Conservation (phyloP, 2,329 filamentous ascomycete genomes). For the Talaromyces albobiverticillius region DNA sequence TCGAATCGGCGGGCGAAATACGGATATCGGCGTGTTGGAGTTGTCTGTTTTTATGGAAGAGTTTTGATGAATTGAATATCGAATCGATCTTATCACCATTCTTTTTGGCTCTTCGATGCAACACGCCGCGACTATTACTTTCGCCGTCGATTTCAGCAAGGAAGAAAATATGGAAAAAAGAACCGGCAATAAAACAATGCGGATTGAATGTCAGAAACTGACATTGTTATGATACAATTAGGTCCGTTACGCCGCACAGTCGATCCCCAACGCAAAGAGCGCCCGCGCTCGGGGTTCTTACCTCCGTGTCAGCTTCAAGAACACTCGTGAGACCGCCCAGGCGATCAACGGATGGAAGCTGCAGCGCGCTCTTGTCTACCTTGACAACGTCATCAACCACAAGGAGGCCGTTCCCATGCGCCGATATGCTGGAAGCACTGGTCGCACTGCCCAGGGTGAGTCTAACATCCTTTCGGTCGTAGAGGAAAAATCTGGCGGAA, state of each 20-base stretch:
- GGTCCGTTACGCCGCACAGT: slow-evolving; percentile 94
- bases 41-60: too few relatives aligned
- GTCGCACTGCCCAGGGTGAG: slow-evolving; percentile 97
- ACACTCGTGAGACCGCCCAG: slow-evolving; percentile 99
- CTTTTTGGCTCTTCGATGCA: too few relatives aligned
- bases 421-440: slow-evolving; percentile 93
- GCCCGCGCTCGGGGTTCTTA: slow-evolving; percentile 98
- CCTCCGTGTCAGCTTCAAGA: slow-evolving; percentile 99
- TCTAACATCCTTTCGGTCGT: slow-evolving; percentile 24
- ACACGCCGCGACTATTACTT: neutral
- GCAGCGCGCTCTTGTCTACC: slow-evolving; percentile 89
- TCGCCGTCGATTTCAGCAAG: neutral
- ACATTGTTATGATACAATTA: slow-evolving; percentile 36
- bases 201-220: slow-evolving; percentile 17
- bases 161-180: too few relatives aligned
- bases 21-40: neutral
- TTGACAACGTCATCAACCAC: slow-evolving; percentile 97
- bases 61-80: neutral
- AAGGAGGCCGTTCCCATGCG: slow-evolving; percentile 98
- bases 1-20: neutral
- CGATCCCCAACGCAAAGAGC: slow-evolving; percentile 86
- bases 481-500: too few relatives aligned
- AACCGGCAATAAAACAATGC: too few relatives aligned
- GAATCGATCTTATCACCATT: too few relatives aligned
- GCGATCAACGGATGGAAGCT: slow-evolving; percentile 99